Evolutionary conservation across 768 basidiomycete genomes (phyloP).

Genomic region (Rhizopogon salebrosus): DNA sequence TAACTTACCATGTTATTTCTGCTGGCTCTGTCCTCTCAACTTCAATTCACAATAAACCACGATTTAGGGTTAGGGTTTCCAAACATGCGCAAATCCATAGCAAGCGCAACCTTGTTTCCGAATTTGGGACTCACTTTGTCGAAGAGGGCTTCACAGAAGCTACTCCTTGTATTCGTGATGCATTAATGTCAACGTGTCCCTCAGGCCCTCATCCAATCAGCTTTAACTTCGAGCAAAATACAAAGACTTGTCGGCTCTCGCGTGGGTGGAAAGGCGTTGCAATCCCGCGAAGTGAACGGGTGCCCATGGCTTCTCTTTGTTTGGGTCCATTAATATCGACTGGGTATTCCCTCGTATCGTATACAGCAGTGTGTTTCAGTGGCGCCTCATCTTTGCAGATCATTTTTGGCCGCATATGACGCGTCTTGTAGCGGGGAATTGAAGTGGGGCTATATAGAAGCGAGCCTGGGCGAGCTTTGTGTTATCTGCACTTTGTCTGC

Average conservation of each 20-base stretch:
- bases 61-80: constrained; percentile 5
- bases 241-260: constrained; percentile 2
- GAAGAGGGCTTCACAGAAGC: not conserved
- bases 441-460: not conserved
- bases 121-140: constrained; percentile 25
- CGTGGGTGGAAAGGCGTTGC: not conserved
- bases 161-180: constrained; percentile 7
- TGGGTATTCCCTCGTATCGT: not conserved
- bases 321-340: not conserved
- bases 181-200: not conserved
- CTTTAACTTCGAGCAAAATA: constrained; percentile 2
- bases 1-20: constrained; percentile 11
- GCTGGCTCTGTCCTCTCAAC: not conserved
- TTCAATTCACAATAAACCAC: not conserved
- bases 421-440: constrained; percentile 1
- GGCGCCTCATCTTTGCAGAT: not conserved
- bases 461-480: constrained; percentile 4
- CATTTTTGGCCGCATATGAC: constrained; percentile 14
- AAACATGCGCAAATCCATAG: constrained; percentile 6
- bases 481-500: not conserved
- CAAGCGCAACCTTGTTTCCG: constrained; percentile 21
- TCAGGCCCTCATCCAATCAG: not conserved
- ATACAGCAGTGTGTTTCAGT: not conserved
- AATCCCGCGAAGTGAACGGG: not conserved
- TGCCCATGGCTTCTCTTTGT: constrained; percentile 10